phyloP scores from a whole-genome alignment of 495 filamentous ascomycete species.

The Hypoxylon trugodes region DNA sequence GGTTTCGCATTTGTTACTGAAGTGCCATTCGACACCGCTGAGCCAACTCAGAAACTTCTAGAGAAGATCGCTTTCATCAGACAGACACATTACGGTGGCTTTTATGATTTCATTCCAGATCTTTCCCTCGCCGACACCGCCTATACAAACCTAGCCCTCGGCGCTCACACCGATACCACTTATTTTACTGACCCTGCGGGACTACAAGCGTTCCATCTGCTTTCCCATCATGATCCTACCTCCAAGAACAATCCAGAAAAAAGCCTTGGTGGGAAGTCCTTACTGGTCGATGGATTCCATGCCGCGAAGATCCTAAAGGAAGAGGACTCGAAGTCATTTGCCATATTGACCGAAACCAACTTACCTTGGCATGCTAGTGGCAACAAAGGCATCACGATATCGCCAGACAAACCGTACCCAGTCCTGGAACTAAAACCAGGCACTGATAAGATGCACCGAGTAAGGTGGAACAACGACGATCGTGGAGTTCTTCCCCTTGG shows the following conservation, averaged over 20 bases:
- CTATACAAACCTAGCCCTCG: conserved; percentile 82
- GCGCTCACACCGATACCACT: conserved; percentile 88
- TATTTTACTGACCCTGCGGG: conserved; percentile 93
- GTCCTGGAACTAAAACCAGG: conserved; percentile 68
- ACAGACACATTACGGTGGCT: conserved; percentile 90
- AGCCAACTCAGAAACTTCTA: conserved; percentile 73
- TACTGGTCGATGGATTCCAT: conserved; percentile 84
- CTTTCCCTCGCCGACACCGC: conserved; percentile 88
- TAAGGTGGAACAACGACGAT: conserved; percentile 95
- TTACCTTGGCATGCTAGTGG: conserved; percentile 84
- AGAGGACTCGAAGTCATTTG: conserved; percentile 59
- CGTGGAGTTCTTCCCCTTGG: conserved; percentile 66
- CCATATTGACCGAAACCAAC: conserved; percentile 56
- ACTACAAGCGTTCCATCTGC: conserved; percentile 87
- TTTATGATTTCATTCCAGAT: conserved; percentile 94
- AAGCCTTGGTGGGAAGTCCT: conserved; percentile 68
- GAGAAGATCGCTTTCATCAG: conserved; percentile 84
- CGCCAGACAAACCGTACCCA: conserved; percentile 69
- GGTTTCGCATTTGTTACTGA: conserved; percentile 77
- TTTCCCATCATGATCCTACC: conserved; percentile 68
- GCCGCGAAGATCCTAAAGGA: conserved; percentile 66
- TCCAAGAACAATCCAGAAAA: conserved; percentile 10
- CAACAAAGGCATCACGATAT: conserved; percentile 81
- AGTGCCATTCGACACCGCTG: conserved; percentile 68
- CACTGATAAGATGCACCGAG: conserved; percentile 61